Base-by-base conservation (phyloP, 192 early-diverging fungal species). In the Spizellomyces punctatus region DNA sequence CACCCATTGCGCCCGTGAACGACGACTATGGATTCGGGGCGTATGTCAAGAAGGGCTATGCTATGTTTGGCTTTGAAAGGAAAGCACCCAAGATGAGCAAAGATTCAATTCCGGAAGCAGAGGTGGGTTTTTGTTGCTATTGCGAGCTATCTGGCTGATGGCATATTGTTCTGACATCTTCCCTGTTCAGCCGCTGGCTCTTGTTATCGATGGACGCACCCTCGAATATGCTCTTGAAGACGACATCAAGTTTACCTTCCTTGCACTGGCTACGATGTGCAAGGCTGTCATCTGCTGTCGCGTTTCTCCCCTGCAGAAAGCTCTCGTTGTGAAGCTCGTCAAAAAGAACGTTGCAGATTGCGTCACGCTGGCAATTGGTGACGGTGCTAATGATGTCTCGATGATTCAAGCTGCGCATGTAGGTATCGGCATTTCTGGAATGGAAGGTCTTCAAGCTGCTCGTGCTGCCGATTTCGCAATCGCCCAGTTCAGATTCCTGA, bases 361-460 rank as follows among this genome's bases (percentile, higher is more conserved):
- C 14, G 93, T 99, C 58, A 83, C 96, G 22, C 83, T 99, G 44
- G 96, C 97, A 2, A 99, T 99, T 76, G 97, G 97, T 54, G 97
- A 99, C 79, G 97, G 97, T 46, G 97, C 97, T 43, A 99, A 99
- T 76, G 97, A 99, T 76, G 96, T 99, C 0, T 91, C 90, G 22
- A 99, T 99, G 97, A 99, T 99, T 75, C 97, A 99, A 76, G 97
- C 96, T 10, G 96, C 96, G 21, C 96, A 98, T 71, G 96, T 98
- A 36, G 97, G 97, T 58, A 89, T 99, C 10, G 97, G 97, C 58
- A 99, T 99, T 72, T 92, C 87, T 58, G 97, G 97, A 27, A 87
- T 94, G 67, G 97, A 99, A 73, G 97, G 97, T 47, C 82, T 99
- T 63, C 97, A 99, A 72, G 97, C 97, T 6, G 96, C 96, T 5